Base-by-base conservation (phyloP, 805 yeast species). In the Myxozyma lipomycoides region DNA sequence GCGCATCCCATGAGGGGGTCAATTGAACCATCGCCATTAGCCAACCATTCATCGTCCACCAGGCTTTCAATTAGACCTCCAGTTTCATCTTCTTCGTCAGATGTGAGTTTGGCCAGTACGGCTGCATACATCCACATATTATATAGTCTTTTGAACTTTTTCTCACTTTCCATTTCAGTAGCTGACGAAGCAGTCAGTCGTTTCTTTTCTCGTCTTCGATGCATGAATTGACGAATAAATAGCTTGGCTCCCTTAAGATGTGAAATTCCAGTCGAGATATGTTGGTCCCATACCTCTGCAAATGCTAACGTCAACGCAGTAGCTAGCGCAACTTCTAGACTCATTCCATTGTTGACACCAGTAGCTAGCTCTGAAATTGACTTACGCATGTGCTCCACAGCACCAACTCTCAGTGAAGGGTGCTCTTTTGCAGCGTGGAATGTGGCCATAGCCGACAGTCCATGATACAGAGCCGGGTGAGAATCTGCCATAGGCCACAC, bases 1-100 rank as follows among this genome's bases (percentile, higher is more conserved):
- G 82, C 82, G 62, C 84, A 80, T 1, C 89, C 89, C 43, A 83
- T 66, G 34, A 82, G 68, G 7, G 87, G 86, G 61, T 83, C 88
- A 37, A 82, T 74, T 17, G 70, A 72, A n/a, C 35, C 47, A 23
- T 22, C 43, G 4, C 24, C 32, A 3, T 36, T 36, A 15, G 45
- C 25, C n/a, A 51, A 40, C 7, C 43, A 53, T 12, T 34, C 38
- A 30, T 53, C 58, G 4, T 55, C 61, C 4, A 55, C 57, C 37
- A 39, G 42, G 6, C 19, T 12, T 17, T 52, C 50, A 4, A 54
- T 41, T 1, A 56, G 46, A 26, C 55, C 51, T 4, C 52, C 55
- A 24, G 61, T 51, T 22, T 55, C 60, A 26, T 78, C 79, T 15
- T 70, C 69, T 21, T 58, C 55, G 47, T 75, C 77, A 23, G 82